A percentile compares a stretch with the other conserved stretches of the same genome.
phyloP scores from a whole-genome alignment of 2,329 filamentous ascomycete species.

The Lizonia empirigonia region DNA sequence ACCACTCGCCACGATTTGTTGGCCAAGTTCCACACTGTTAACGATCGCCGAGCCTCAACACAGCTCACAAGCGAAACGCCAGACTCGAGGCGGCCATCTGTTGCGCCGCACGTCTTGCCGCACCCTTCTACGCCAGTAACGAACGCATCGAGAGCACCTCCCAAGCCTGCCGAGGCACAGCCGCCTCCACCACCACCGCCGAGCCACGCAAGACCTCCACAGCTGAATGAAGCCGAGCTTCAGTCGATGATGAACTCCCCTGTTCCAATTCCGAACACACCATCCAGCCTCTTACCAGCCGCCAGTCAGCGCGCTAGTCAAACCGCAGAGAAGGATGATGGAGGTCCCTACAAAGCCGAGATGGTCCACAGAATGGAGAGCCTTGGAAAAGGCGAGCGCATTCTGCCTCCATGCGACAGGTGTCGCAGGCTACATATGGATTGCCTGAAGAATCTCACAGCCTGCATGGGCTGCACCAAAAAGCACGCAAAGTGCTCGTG shows the following conservation, averaged over 20 bases:
- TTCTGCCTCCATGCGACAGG: slow-evolving; percentile 82
- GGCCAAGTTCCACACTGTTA: slow-evolving; percentile 66
- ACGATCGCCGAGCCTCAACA: slow-evolving; percentile 53
- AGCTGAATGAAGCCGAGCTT: slow-evolving; percentile 47
- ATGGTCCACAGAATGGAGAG: slow-evolving; percentile 79
- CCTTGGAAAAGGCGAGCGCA: slow-evolving; percentile 72
- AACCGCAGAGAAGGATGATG: slow-evolving; percentile 60
- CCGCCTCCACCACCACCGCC: slow-evolving; percentile 17
- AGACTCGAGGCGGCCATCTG: slow-evolving; percentile 38
- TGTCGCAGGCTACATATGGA: slow-evolving; percentile 80
- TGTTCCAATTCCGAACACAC: slow-evolving; percentile 61
- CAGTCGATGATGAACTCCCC: slow-evolving; percentile 52
- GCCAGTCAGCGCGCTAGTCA: slow-evolving; percentile 46
- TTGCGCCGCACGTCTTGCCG: slow-evolving; percentile 30
- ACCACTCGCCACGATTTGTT: slow-evolving; percentile 64
- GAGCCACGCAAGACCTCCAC: slow-evolving; percentile 29
- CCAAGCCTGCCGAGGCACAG: slow-evolving; percentile 30
- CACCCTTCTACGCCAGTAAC: slow-evolving; percentile 36
- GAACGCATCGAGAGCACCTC: slow-evolving; percentile 34
- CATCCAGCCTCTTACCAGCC: slow-evolving; percentile 58
- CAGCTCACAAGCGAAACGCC: slow-evolving; percentile 32
- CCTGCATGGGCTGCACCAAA: slow-evolving; percentile 85
- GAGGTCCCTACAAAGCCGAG: slow-evolving; percentile 64
- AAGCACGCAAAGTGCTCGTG: slow-evolving; percentile 90
- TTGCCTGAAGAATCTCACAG: slow-evolving; percentile 84